Percentiles rank a stretch among this genome's conserved stretches.
Evolutionary conservation across 2,329 filamentous ascomycete genomes (phyloP).

Genomic region (Arthroderma sp.): DNA sequence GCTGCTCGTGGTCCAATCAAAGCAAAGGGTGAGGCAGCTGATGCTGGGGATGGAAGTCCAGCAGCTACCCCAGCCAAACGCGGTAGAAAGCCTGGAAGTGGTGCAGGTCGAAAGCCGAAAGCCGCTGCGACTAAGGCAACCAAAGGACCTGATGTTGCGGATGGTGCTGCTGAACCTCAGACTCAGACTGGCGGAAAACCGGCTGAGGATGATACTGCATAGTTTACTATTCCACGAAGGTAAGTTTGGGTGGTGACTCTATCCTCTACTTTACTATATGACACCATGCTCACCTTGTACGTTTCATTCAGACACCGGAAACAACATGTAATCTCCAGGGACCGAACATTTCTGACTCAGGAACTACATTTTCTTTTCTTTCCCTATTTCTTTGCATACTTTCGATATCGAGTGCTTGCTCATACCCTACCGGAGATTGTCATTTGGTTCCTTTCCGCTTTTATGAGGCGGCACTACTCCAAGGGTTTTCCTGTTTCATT

Average conservation of each 20-base stretch:
- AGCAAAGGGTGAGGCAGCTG: constrained; percentile 7
- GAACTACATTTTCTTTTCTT: not conserved
- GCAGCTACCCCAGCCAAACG: constrained; percentile 2
- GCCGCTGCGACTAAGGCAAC: not conserved
- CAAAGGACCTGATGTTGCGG: not conserved
- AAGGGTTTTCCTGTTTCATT: not conserved
- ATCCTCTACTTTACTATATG: no score
- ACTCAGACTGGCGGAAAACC: not conserved
- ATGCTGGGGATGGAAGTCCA: constrained; percentile 3
- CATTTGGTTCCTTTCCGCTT: not conserved
- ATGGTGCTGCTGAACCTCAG: no score
- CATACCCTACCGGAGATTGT: not conserved
- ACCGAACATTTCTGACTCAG: no score
- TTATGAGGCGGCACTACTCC: not conserved
- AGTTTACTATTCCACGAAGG: no score
- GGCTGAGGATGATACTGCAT: not conserved
- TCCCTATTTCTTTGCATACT: not conserved
- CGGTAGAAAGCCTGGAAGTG: constrained; percentile 4
- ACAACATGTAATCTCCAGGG: no score
- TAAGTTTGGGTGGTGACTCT: no score
- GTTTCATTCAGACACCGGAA: no score
- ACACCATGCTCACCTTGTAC: no score
- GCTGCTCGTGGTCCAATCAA: constrained; percentile 12
- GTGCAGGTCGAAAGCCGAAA: constrained; percentile 7
- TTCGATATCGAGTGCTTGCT: not conserved